phyloP scores from a whole-genome alignment of 208 protist species.

The Wallacemonas sp. region DNA sequence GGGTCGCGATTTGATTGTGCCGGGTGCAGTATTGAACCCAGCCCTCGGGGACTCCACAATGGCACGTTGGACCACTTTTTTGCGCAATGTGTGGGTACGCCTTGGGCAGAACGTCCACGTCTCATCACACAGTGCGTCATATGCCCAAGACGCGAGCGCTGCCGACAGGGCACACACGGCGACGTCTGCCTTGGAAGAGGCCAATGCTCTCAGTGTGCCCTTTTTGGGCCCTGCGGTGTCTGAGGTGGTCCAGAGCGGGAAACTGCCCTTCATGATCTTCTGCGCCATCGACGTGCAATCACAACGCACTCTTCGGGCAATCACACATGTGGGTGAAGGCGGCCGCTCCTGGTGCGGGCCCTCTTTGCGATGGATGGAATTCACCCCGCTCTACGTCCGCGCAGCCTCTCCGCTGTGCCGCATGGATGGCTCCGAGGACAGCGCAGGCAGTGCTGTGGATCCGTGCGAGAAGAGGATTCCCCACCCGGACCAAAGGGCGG shows the following conservation, averaged over 20 bases:
- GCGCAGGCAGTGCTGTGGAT: no score
- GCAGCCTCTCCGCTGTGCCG: not conserved
- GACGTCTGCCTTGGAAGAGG: no score
- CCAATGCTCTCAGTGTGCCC: no score
- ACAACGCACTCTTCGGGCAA: not conserved
- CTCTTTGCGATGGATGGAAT: slow-evolving; percentile 8
- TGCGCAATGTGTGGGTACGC: slow-evolving; percentile 6
- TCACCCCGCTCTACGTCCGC: slow-evolving; percentile 4
- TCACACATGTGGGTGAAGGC: not conserved
- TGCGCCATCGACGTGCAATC: slow-evolving; percentile 2
- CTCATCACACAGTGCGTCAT: no score
- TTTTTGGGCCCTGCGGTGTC: not conserved
- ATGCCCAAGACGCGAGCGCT: no score
- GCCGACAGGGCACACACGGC: no score
- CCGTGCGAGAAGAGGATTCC: no score
- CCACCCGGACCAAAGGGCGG: no score
- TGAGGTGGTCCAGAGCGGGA: not conserved
- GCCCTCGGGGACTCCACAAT: slow-evolving; percentile 12
- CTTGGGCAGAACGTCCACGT: no score
- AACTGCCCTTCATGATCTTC: slow-evolving; percentile 19
- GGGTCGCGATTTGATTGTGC: slow-evolving; percentile 10
- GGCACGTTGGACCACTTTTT: slow-evolving; percentile 19
- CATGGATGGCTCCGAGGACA: not conserved
- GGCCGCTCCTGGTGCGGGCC: not conserved
- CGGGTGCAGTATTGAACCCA: slow-evolving; percentile 14